Evolutionary conservation across 2,329 filamentous ascomycete genomes (phyloP), one percentile per base, ranked within the genome.

Genomic region (Diaporthe citriasiana): DNA sequence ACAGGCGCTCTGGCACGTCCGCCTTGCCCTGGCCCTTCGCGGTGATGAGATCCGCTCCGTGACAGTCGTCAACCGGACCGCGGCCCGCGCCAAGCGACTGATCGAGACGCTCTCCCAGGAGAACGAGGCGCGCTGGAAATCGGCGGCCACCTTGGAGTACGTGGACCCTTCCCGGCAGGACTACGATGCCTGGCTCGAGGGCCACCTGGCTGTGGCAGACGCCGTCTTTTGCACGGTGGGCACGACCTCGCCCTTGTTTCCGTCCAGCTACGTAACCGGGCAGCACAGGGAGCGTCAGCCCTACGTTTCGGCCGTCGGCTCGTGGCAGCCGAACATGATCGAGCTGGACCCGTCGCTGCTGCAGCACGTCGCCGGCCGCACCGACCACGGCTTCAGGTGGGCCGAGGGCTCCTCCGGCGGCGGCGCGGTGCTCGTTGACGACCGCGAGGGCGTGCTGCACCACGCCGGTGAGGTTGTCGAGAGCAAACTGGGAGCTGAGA

Each of bases 1-100:
- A 76, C 92, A 94, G 81, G 93, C 92, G 0, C 90, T 92, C 78
- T 94, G 92, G 92, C 92, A 94, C 78, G 88, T 92, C 12, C 88
- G 91, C 0, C 86, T 94, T 8, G 90, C 92, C 0, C 82, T 94
- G 2, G 83, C 92, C 3, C 84, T 93, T 0, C 75, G 80, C 4
- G 80, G 80, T 0, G 50, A 68, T 0, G 78, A 80, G 19, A 77
- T 83, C 4, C 73, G 74, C 12, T 76, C 66, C 5, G 75, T 84
- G 17, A 83, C 79, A 0, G 70, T 84, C 4, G 79, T 84, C 12
- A 84, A 84, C 42, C 79, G 82, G 0, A 82, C 82, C 0, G 57
- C 40, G 47, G 68, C 56, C 9, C 73, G 76, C 17, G 70, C 77
- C 81, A 30, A 77, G 80, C 1, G 80, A 83, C 73, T 83, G 85